phyloP scores from a whole-genome alignment of 352 stramenopile species.

The Phytophthora meadii region DNA sequence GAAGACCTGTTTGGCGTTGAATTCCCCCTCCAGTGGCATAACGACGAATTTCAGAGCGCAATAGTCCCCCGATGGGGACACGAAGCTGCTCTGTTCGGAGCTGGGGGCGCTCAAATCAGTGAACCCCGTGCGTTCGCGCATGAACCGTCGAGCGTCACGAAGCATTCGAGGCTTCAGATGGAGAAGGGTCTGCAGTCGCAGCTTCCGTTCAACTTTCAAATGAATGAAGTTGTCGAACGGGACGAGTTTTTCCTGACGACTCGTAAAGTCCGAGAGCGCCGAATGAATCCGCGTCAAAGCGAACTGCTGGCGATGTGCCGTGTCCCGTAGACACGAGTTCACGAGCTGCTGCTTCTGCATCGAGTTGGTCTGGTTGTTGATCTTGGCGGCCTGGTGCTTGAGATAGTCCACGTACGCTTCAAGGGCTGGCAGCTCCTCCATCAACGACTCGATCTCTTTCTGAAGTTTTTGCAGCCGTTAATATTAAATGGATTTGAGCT shows the following conservation, averaged over 20 bases:
- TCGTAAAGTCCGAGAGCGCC: conserved; percentile 33
- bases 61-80: conserved; percentile 32
- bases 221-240: conserved; percentile 39
- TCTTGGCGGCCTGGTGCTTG: conserved; percentile 37
- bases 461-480: conserved; percentile 21
- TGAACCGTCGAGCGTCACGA: conserved; percentile 32
- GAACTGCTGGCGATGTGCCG: conserved; percentile 27
- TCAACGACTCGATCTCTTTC: conserved; percentile 41
- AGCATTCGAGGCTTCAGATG: conserved; percentile 24
- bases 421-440: conserved; percentile 30
- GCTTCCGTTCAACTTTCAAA: conserved; percentile 16
- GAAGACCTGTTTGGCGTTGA: conserved; percentile 31
- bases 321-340: conserved; percentile 36
- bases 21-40: conserved; percentile 28
- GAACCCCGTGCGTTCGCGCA: conserved; percentile 33
- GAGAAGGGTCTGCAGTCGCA: conserved; percentile 21
- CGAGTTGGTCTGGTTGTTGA: conserved; percentile 35
- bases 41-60: conserved; percentile 39
- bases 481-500: conserved; percentile 6
- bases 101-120: conserved; percentile 27
- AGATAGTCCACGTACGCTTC: conserved; percentile 45
- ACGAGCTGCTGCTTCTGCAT: conserved; percentile 41
- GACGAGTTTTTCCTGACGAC: conserved; percentile 36
- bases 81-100: conserved; percentile 31
- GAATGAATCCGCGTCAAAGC: conserved; percentile 29